Percentiles rank a stretch among this genome's conserved stretches.
phyloP scores from a whole-genome alignment of 2,329 filamentous ascomycete genomes.

The Aspergillus nomiae region DNA sequence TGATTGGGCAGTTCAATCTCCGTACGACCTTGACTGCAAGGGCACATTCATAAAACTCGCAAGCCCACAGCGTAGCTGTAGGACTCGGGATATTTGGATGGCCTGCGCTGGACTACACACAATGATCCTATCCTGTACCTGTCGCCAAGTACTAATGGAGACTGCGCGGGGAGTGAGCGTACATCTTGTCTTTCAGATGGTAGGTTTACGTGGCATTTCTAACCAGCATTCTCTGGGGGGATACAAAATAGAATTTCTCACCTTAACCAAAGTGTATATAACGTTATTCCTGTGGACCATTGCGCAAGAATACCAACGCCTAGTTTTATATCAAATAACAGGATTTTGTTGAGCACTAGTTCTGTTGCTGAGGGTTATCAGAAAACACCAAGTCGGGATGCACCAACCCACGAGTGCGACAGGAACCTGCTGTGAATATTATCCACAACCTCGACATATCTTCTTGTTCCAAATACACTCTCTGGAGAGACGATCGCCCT shows the following conservation, averaged over 20 bases:
- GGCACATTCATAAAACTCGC: not conserved
- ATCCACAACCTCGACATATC: not conserved
- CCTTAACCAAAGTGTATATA: not conserved
- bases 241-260: not conserved
- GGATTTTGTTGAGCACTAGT: not conserved
- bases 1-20: not conserved
- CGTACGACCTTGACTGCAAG: not conserved
- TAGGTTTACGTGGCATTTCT: not conserved
- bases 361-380: not conserved
- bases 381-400: no score
- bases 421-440: not conserved
- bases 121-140: not conserved
- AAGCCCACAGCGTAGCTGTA: not conserved
- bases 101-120: not conserved
- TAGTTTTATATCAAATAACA: no score
- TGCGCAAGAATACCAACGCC: not conserved
- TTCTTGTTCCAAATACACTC: not conserved
- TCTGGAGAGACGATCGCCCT: not conserved
- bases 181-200: not conserved
- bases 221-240: not conserved
- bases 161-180: not conserved
- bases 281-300: not conserved
- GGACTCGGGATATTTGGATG: not conserved
- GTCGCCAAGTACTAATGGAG: not conserved
- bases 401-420: not conserved